Base-by-base conservation (phyloP, 1,284 basidiomycete genomes). In the Marasmius oreades region DNA sequence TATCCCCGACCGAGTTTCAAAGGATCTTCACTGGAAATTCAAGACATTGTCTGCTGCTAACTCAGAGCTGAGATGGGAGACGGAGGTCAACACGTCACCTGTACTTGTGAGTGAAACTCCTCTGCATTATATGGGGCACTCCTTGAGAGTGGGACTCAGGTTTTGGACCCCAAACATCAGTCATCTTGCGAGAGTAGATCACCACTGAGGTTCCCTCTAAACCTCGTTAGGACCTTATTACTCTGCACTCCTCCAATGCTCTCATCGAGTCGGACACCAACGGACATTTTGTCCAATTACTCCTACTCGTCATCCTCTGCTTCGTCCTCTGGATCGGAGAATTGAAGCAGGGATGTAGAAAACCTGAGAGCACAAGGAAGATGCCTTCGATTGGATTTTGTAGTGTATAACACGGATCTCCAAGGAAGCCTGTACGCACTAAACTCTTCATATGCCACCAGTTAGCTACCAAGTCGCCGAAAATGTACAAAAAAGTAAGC, bases 21-120 rank as follows among this genome's bases (percentile, higher is more conserved):
- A 67, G 24, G 76, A 75, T 59, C 63, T 75, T 23, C 70, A 62
- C 56, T 78, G 76, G 76, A 64, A 59, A 45, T 65, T 63, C 61
- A 52, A 55, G 44, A 65, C 59, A 22, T 61, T 63, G 36, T 60
- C 31, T 55, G 26, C 50, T 37, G 58, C 52, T 31, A 44, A 31
- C 36, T 23, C 33, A 34, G 36, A 26, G 36, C 28, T 33, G 16
- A 12, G 28, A 12, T 10, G 18, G 22, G 50, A 37, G 31, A 31
- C 34, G 22, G 11, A 42, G 5, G 33, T 34, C 16, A 26, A 20
- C 5, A 23, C 24, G 12, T 23, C 36, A 23, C 34, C 37, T n/a
- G 45, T 43, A 24, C 28, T 14, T 5, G 23, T n/a, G 24, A 31
- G 24, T 28, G 24, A 8, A n/a, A 33, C 7, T 24, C 22, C 28